Base-by-base conservation (phyloP, 495 filamentous ascomycete species). In the Xylaria venustula region DNA sequence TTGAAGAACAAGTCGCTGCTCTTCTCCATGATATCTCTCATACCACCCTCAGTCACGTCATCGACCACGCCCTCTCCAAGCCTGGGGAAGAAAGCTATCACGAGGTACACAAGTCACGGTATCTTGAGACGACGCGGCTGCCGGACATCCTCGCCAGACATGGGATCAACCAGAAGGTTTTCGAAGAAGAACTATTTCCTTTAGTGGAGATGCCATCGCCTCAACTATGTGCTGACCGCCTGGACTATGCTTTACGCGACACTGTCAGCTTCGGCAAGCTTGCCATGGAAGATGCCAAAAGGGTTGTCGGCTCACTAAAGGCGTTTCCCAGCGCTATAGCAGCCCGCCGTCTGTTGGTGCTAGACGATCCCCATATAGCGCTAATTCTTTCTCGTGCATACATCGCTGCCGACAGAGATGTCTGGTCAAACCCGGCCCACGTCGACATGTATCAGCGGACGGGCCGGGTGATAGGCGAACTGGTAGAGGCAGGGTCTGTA, bases 11-110 rank as follows among this genome's bases (percentile, higher is more conserved):
- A 61, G 66, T 75, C 14, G 71, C 75, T n/a, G 77, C 71, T 34
- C 69, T 79, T 34, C 71, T 79, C 2, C 77, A 79, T 45, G 77
- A 79, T 57, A 72, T 79, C 59, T 71, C 67, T 56, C 77, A 79
- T 56, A 79, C 77, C 32, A 67, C 63, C 41, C 69, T 79, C 60
- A 79, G 77, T 44, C 77, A 79, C 58, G 77, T 77, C 28, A 67
- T 77, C 6, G 77, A 79, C 42, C 63, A 66, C 48, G 77, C 74
- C 6, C 64, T 79, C 0, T 74, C 73, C 25, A 62, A 76, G 25
- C 74, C 77, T 8, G 73, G 73, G 6, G 73, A 75, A 51, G 73
- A 62, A 36, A 79, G 77, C 47, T 79, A 68, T 45, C 77, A 79
- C 60, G 77, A 79, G 58, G 71, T 74, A 2, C 73, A 79, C 66